phyloP scores from a whole-genome alignment of 495 filamentous ascomycete species.

The Hypoxylon lienhwacheense region DNA sequence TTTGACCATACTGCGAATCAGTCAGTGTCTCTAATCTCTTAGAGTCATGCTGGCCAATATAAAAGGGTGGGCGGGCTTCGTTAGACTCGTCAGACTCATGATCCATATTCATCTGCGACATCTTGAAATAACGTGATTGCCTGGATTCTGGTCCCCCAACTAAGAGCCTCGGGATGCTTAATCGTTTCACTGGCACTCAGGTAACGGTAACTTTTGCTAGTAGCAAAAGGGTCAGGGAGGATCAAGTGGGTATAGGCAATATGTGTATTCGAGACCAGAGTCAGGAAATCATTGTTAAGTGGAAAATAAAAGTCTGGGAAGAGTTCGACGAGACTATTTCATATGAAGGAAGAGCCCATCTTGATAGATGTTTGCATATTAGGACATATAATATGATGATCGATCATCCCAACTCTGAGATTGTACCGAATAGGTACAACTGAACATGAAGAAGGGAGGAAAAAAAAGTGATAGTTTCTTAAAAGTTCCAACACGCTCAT shows the following conservation, averaged over 20 bases:
- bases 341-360: not conserved
- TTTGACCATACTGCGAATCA: slow-evolving; percentile 63
- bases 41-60: slow-evolving; percentile 82
- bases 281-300: too few relatives aligned
- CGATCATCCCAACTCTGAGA: too few relatives aligned
- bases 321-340: too few relatives aligned
- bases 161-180: not conserved
- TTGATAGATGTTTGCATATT: too few relatives aligned
- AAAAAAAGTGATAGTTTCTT: slow-evolving; percentile 12
- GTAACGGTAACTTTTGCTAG: too few relatives aligned
- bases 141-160: not conserved
- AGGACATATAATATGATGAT: too few relatives aligned
- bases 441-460: not conserved
- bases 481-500: slow-evolving; percentile 6
- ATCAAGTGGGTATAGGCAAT: too few relatives aligned
- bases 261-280: too few relatives aligned
- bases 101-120: slow-evolving; percentile 48
- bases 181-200: too few relatives aligned
- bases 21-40: slow-evolving; percentile 63
- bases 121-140: slow-evolving; percentile 26
- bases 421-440: slow-evolving; percentile 7
- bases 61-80: slow-evolving; percentile 62
- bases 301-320: too few relatives aligned
- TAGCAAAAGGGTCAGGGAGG: too few relatives aligned
- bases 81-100: slow-evolving; percentile 55